Evolutionary conservation across 1,284 basidiomycete genomes (phyloP), one percentile per base, ranked within the genome.

Genomic region (Pseudozyma sp.): DNA sequence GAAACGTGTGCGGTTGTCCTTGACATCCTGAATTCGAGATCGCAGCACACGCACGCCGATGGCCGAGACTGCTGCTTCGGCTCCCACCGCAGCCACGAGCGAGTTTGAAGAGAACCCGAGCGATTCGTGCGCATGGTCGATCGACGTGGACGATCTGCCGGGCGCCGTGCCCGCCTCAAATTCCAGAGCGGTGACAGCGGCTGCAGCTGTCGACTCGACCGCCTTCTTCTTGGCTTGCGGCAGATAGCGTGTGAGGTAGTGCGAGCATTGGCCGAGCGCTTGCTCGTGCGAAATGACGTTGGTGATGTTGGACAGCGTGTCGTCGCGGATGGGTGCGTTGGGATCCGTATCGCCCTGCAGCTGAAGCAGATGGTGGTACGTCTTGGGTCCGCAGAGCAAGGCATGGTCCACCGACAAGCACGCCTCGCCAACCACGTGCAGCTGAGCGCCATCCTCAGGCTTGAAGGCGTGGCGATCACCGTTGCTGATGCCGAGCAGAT

Each of bases 221-320:
- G 62, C 58, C 58, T 65, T 71, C 58, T 65, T 75, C 51, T 62
- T 58, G 7, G 73, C 73, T 37, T 71, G 63, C 30, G 73, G 68
- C 61, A 75, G 16, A 43, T 65, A 71, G n/a, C 61, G 62, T 11
- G 59, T 68, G 40, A 75, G 64, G 44, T 65, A 75, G 43, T 56
- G 64, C 19, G 64, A 50, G 61, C 73, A 71, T 52, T 75, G 73
- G 4, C 73, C 73, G 19, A 75, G 58, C 16, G 73, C 73, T 49
- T 75, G 73, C 49, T 75, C 73, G 68, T 75, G 73, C 29, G 73
- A 75, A 31, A 71, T 64, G 56, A 75, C 73, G 11, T 75, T 68
- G 60, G 68, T 75, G 45, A 75, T 68, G 58, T 75, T 71, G 24
- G 73, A 62, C 7, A 75, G 52, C 11, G 73, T 71, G 19, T 75